Evolutionary conservation across 306 rosid genomes (phyloP), one percentile per base, ranked within the genome.

Genomic region (Dalbergia cochinchinensis): DNA sequence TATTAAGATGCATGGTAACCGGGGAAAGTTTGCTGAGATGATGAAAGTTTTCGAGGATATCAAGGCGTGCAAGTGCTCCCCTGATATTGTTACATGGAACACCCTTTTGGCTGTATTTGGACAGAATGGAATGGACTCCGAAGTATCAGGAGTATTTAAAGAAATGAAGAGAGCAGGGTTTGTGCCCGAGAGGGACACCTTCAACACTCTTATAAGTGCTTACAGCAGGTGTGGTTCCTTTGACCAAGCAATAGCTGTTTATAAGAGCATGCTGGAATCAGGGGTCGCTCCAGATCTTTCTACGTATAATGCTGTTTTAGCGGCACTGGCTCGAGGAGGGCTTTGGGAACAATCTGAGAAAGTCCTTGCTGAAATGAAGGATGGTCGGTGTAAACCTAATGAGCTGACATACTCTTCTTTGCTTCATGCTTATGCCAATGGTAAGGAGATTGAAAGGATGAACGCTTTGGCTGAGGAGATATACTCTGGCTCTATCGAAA

Each of bases 91-190:
- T 80, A 92, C 97, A 63, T 94, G 99, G 97, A 94, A 94, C 85
- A 88, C 97, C 13, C 95, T 95, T 66, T 78, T 95, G 85, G 90
- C 97, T 1, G 99, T 95, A 45, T 95, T 92, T 85, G 99, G 99
- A 71, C 97, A 89, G 45, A 95, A 91, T 20, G 94, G 91, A 79
- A 89, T 95, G 98, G 94, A 90, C 71, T 84, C 90, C 0, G 94
- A 95, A 72, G 94, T 95, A 26, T 91, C 98, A 0, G 92, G 92
- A 69, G 93, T 92, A 34, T 95, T 92, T 77, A 90, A 84, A 83
- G 97, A 95, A 84, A 89, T 95, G 97, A 91, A 92, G 86, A 91
- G 98, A 81, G 96, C 99, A 14, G 99, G 99, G 47, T 95, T 95
- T 90, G 91, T 92, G 45, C 92, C 98, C 0, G 97, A 95, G 85